Evolutionary conservation across 2,329 filamentous ascomycete genomes (phyloP).

Genomic region (Endothia cerciana): DNA sequence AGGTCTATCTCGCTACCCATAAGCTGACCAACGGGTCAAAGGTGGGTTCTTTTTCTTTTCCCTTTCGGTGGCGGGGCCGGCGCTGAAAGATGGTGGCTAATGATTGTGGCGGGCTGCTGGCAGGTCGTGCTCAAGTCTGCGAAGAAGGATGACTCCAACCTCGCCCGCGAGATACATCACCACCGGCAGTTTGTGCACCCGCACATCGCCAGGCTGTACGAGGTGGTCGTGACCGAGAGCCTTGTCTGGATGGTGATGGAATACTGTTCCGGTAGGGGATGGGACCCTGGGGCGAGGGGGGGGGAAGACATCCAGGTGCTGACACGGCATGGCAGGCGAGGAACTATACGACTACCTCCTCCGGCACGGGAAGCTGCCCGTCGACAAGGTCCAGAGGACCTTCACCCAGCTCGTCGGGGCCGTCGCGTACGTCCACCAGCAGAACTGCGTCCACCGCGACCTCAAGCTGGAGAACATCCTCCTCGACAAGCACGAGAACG

Average conservation of each 20-base stretch:
- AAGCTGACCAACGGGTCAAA: conserved; percentile 99
- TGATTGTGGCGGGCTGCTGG: neutral
- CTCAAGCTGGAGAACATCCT: conserved; percentile 96
- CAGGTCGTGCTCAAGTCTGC: conserved; percentile 98
- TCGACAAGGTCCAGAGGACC: conserved; percentile 89
- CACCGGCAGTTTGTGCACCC: conserved; percentile 97
- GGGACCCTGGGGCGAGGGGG: conserved; percentile 22
- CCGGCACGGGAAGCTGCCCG: conserved; percentile 79
- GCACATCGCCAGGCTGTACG: conserved; percentile 94
- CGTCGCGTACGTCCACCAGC: conserved; percentile 91
- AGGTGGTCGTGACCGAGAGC: conserved; percentile 95
- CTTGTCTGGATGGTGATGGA: conserved; percentile 96
- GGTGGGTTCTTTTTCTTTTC: conserved; percentile 52
- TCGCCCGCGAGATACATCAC: conserved; percentile 97
- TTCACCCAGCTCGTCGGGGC: conserved; percentile 96
- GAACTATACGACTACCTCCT: conserved; percentile 97
- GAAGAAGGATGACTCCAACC: conserved; percentile 92
- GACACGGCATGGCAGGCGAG: conserved; percentile 68
- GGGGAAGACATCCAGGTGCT: too few relatives aligned
- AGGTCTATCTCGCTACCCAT: conserved; percentile 93
- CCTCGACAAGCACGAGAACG: conserved; percentile 94
- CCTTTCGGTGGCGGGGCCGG: too few relatives aligned
- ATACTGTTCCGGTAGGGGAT: conserved; percentile 80
- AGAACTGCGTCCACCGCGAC: conserved; percentile 95
- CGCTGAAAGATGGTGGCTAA: conserved; percentile 4